Base-by-base conservation (phyloP, 768 basidiomycete species). In the Lactarius indigo region DNA sequence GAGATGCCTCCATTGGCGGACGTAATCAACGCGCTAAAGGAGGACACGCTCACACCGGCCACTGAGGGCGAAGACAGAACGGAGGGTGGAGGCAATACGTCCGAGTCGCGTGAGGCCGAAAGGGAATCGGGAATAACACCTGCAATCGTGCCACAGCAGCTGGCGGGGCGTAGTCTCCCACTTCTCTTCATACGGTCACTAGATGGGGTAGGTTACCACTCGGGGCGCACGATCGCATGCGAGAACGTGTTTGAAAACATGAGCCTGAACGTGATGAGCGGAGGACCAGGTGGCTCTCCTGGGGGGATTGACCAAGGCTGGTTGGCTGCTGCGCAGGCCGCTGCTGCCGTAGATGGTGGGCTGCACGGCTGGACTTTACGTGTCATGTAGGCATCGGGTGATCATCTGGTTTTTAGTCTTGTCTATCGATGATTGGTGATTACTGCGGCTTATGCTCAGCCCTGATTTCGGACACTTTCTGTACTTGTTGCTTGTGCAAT, bases 131-230 rank as follows among this genome's bases (percentile, higher is more conserved):
- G 67, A 28, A 64, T 65, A 35, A 23, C 64, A 47, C 42, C 67
- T 10, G 57, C 68, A 8, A 63, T 65, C 26, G 70, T 67, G 67
- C 64, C 64, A 78, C 83, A 85, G 35, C 78, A 85, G n/a, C 84
- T 91, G 57, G 74, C 85, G 3, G 88, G 89, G 9, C 85, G 88
- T 61, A 90, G 83, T 69, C 79, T 94, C 5, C 92, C 92, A 0
- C 73, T 94, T 70, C 75, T 94, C 44, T 94, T 94, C 74, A 92
- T 94, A 64, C 86, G 92, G 37, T 80, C 88, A 18, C 84, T 80
- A 50, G 92, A 94, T 71, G 91, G 93, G n/a, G 87, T 94, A 35
- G 92, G 92, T 5, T 94, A 93, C 75, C 91, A 93, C 74, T 93
- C 93, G 26, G 92, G 92, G 42, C 85, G 91, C 68, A 90, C 89